Evolutionary conservation across 768 basidiomycete species (phyloP).

Genomic region (Pisolithus albus): DNA sequence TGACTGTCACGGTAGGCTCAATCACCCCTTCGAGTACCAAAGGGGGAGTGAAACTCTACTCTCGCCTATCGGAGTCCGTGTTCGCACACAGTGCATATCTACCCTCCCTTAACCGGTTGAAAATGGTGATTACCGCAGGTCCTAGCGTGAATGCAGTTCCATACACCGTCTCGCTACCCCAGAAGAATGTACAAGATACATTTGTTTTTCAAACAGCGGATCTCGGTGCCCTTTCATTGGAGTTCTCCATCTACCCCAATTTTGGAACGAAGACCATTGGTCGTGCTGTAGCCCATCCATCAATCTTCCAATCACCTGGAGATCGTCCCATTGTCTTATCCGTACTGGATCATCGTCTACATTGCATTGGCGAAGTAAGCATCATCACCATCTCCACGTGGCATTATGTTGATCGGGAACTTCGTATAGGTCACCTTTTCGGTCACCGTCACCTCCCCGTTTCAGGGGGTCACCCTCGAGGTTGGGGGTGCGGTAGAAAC

Average conservation of each 20-base stretch:
- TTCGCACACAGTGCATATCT: slow-evolving; percentile 61
- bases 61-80: slow-evolving; percentile 64
- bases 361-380: slow-evolving; percentile 86
- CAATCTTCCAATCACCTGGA: slow-evolving; percentile 53
- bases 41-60: slow-evolving; percentile 57
- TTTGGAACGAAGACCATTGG: slow-evolving; percentile 97
- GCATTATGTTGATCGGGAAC: slow-evolving; percentile 3
- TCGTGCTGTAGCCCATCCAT: slow-evolving; percentile 79
- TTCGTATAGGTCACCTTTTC: slow-evolving; percentile 74
- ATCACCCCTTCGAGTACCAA: slow-evolving; percentile 32
- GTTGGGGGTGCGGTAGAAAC: slow-evolving; percentile 95
- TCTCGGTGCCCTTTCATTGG: slow-evolving; percentile 66
- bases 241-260: slow-evolving; percentile 94
- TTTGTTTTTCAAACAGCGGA: slow-evolving; percentile 84
- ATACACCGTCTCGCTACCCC: slow-evolving; percentile 83
- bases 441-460: slow-evolving; percentile 78
- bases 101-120: slow-evolving; percentile 72
- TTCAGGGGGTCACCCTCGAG: slow-evolving; percentile 87
- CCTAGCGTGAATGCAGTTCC: slow-evolving; percentile 81
- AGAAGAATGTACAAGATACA: slow-evolving; percentile 59
- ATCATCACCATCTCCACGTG: not conserved
- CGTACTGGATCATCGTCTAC: slow-evolving; percentile 86
- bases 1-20: slow-evolving; percentile 79
- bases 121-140: slow-evolving; percentile 90
- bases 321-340: slow-evolving; percentile 60